These are phyloP conservation scores for Breynia disticha DNA, from an alignment of 441 rosid species.

Conservation along the genomic window DNA sequence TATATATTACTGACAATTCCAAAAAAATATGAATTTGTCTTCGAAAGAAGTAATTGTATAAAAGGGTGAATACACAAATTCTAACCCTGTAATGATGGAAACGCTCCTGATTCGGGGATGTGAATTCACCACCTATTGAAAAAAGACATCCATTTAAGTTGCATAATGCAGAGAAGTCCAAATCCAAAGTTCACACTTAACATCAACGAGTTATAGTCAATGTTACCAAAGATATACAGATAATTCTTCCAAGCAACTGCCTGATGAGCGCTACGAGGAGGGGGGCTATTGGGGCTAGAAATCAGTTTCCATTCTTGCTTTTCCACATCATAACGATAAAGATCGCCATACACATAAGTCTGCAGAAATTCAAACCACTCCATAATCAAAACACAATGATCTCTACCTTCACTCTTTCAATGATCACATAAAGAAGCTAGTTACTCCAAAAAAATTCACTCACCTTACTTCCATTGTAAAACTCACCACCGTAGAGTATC, in stretches of 20 bases:
- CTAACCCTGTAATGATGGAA: conserved; percentile 94
- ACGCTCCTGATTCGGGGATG: conserved; percentile 93
- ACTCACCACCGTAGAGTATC: conserved; percentile 85
- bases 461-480: conserved; percentile 90
- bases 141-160: conserved; percentile 11
- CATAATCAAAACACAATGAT: background rate
- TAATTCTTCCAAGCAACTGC: conserved; percentile 92
- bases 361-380: conserved; percentile 24
- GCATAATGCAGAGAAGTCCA: conserved; percentile 2
- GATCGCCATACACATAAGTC: conserved; percentile 91
- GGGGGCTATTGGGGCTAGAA: conserved; percentile 95
- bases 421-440: background rate
- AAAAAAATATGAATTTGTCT: too few species aligned
- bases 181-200: background rate
- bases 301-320: conserved; percentile 82
- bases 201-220: background rate
- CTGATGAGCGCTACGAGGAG: conserved; percentile 98
- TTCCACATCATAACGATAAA: conserved; percentile 81
- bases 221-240: conserved; percentile 81
- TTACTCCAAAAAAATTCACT: too few species aligned
- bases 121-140: conserved; percentile 82
- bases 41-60: background rate
- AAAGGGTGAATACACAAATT: background rate
- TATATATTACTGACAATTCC: too few species aligned
- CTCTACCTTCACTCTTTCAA: background rate